Base-by-base conservation (phyloP, 2,329 filamentous ascomycete genomes). In the Venturia effusa region DNA sequence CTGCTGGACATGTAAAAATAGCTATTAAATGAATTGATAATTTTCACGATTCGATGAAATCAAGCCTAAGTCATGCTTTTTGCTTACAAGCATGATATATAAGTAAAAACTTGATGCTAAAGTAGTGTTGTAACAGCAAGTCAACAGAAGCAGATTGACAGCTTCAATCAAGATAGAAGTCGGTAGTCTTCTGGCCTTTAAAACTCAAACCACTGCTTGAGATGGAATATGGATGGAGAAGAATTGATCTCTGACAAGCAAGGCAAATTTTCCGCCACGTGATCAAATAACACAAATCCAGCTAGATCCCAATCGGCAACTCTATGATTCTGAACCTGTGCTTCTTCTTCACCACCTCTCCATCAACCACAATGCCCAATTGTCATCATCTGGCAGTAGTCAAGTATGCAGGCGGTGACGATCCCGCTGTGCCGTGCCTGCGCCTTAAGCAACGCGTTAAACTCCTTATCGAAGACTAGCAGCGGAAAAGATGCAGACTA, bases 381-480 rank as follows among this genome's bases (percentile, higher is more conserved):
- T 5, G 2, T 51, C 10, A 10, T 15, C 45, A 27, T 27, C 45
- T 34, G 15, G 10, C 4, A 30, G 8, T 19, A 17, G 4, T 19
- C 27, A 57, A n/a, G 22, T 13, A 32, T 34, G 17, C n/a, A 1
- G 15, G 27, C 51, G 51, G 51, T 55, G 51, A 34, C 3, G n/a
- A 5, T 34, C 27, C 51, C 51, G 51, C 51, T 55, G 11, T 55
- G 27, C 51, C 51, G 51, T 34, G 24, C 13, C 15, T 34, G 51
- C 51, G 30, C 32, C 10, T 55, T 4, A 15, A 55, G 51, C 22
- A 55, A 27, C 51, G 51, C 51, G 19, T 55, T 55, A 30, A 55
- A 55, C 51, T 55, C n/a, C 51, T 55, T 55, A 55, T 55, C 51
- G 13, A 55, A 55, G 51, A 32, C 51, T 55, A 55, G 51, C 27